Percentiles rank a stretch among this genome's conserved stretches.
phyloP scores from a whole-genome alignment of 805 yeast genomes.

The Myxozyma monticola region DNA sequence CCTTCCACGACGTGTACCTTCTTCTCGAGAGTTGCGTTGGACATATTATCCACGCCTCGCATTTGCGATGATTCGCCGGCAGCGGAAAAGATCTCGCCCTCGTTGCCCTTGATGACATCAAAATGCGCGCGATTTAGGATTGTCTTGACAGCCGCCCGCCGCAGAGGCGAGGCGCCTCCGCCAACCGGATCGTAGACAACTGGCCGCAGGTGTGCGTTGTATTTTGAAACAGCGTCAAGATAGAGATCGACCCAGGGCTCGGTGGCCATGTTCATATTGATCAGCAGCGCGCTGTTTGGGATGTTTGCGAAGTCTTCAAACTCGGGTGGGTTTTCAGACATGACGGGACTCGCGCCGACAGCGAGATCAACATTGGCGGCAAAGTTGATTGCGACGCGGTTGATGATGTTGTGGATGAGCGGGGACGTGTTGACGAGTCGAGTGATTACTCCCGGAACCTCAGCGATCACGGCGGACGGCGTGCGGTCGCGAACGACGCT shows the following conservation, averaged over 20 bases:
- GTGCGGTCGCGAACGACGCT: constrained; percentile 7
- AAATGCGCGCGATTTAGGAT: constrained; percentile 58
- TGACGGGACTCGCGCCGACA: constrained; percentile 81
- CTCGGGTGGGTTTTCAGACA: constrained; percentile 75
- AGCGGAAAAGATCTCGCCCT: constrained; percentile 69
- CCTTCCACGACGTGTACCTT: constrained; percentile 16
- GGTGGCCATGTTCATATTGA: constrained; percentile 76
- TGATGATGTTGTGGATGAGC: constrained; percentile 83
- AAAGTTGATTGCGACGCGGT: constrained; percentile 82
- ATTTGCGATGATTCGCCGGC: constrained; percentile 53
- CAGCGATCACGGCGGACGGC: constrained; percentile 19
- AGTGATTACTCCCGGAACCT: constrained; percentile 33
- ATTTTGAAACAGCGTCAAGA: constrained; percentile 54
- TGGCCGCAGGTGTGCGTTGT: constrained; percentile 58
- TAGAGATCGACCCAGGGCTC: constrained; percentile 45
- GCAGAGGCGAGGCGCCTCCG: constrained; percentile 71
- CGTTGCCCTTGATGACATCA: constrained; percentile 76
- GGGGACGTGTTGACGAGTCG: constrained; percentile 47
- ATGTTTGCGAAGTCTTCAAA: constrained; percentile 62
- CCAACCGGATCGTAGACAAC: constrained; percentile 92
- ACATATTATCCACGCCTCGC: constrained; percentile 67
- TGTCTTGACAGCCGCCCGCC: constrained; percentile 50
- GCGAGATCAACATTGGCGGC: constrained; percentile 86
- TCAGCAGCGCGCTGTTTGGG: constrained; percentile 56
- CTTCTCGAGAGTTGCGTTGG: constrained; percentile 48